Evolutionary conservation across 1,139 yeast species (phyloP), one percentile per base, ranked within the genome.

Genomic region (Nadsonia starkeyi-henricii): DNA sequence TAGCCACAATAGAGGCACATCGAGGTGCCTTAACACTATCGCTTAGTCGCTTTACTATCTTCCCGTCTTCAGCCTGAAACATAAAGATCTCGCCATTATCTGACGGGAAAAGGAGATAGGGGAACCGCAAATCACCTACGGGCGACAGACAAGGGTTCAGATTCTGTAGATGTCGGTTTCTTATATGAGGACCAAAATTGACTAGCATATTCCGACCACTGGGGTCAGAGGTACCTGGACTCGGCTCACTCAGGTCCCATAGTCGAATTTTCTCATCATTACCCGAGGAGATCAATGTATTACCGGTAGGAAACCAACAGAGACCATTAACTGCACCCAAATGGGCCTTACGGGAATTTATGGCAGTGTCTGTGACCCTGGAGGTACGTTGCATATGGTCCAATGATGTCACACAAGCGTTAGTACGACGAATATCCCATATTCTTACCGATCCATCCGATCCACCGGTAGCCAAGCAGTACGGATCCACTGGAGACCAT

Each of bases 351-450:
- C 44, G 46, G n/a, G 36, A 37, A 17, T 37, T 23, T 7, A 46
- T 42, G 15, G 47, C 45, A 5, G 44, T 41, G 9, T 46, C 42
- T 1, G 46, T 47, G 8, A 7, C 23, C 15, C 15, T 19, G n/a
- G 17, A 17, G 20, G 42, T 20, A n/a, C 43, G 45, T n/a, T 48
- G 51, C 28, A 54, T 44, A 8, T 33, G 12, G 58, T 80, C 89
- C 54, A 80, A 66, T 28, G 78, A 70, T 54, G 78, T 75, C 21
- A 85, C 63, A 57, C 88, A 81, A 36, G 83, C 75, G 18, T 73
- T 70, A 45, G 85, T 77, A 48, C 84, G 67, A 45, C 95, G 67
- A 3, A 85, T 77, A 59, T 85, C 95, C 95, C 95, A 74, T n/a
- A 74, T 43, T 36, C 73, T 58, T 3, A 72, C 69, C 1, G 68